Evolutionary conservation across 1,284 basidiomycete species (phyloP).

Genomic region (Singerocomus inundabilis): DNA sequence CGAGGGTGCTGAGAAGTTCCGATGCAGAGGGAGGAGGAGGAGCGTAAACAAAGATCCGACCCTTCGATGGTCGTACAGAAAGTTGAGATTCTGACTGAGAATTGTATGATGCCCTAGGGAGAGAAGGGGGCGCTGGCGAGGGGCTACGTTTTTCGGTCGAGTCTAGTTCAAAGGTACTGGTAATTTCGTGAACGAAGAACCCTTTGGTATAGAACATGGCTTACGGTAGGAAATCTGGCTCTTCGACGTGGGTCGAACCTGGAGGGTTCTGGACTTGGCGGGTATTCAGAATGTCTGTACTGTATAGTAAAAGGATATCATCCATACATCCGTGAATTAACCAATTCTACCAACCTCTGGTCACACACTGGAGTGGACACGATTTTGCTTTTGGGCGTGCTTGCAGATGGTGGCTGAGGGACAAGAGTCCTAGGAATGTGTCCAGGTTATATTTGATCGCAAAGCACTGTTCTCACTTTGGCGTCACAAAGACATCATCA

Average conservation of each 20-base stretch:
- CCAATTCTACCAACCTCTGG: constrained; percentile 12
- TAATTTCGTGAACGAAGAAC: not conserved
- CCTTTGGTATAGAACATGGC: not conserved
- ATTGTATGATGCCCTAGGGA: constrained; percentile 23
- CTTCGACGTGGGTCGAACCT: constrained; percentile 6
- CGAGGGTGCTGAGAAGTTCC: constrained; percentile 55
- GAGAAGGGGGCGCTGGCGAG: not conserved
- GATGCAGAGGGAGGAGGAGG: constrained; percentile 52
- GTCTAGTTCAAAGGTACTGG: constrained; percentile 24
- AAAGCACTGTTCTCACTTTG: constrained; percentile 7
- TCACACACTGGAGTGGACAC: not conserved
- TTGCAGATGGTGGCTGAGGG: not conserved
- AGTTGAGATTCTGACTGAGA: constrained; percentile 10
- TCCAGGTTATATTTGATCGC: not conserved
- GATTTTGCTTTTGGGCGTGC: not conserved
- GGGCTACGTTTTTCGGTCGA: not conserved
- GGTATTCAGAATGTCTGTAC: not conserved
- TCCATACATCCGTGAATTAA: not conserved
- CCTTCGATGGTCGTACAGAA: not conserved
- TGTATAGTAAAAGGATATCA: constrained; percentile 7
- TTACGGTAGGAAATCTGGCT: constrained; percentile 24
- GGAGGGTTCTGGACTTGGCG: not conserved
- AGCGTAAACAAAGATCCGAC: constrained; percentile 41
- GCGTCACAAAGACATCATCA: constrained; percentile 8
- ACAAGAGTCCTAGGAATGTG: constrained; percentile 1